These are phyloP conservation scores for Galeopsis tetrahit DNA, from an alignment of 257 asterid genomes.

Conservation along the genomic window DNA sequence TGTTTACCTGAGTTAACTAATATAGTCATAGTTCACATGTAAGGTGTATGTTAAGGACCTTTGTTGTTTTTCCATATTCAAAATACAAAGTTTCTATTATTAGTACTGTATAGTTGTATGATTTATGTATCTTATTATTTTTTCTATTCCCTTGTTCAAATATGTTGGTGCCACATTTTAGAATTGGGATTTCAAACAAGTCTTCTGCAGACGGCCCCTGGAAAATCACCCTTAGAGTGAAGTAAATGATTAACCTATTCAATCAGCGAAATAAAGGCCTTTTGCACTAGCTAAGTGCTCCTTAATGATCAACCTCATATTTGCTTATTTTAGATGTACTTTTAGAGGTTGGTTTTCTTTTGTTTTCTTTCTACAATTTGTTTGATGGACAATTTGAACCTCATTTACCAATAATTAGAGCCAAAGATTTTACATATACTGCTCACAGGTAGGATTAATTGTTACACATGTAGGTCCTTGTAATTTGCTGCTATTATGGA, in stretches of 20 bases:
- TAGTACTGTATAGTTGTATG: background rate
- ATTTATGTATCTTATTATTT: background rate
- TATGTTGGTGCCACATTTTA: constrained; percentile 6
- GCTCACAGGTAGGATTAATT: background rate
- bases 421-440: background rate
- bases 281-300: background rate
- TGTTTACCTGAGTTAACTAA: background rate
- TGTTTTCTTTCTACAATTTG: background rate
- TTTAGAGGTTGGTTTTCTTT: constrained; percentile 2
- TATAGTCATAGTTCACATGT: background rate
- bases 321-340: background rate
- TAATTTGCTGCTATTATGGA: background rate
- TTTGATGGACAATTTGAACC: background rate
- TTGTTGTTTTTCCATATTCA: background rate
- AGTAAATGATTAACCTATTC: constrained; percentile 3
- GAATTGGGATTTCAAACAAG: background rate
- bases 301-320: background rate
- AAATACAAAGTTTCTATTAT: background rate
- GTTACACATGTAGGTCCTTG: background rate
- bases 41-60: background rate
- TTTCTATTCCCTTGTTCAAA: constrained; percentile 1
- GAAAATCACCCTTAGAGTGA: background rate
- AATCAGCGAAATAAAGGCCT: background rate
- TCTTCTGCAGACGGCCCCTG: background rate
- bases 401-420: background rate